Conservation (phyloP, 257 asterid genomes). For the Orobanche coerulescens region DNA sequence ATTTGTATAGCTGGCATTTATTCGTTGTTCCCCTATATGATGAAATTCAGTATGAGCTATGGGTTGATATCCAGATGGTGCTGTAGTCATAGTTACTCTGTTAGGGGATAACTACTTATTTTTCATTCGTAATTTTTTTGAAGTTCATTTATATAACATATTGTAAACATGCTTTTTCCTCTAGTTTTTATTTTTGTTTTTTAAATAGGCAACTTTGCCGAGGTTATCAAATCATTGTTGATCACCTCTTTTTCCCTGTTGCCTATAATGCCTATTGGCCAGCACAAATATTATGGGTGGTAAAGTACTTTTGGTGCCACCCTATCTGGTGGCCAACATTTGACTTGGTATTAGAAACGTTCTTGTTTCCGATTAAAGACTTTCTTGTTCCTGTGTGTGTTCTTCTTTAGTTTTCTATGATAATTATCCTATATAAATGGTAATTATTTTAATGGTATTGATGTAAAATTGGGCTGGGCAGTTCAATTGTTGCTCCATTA, state of each 20-base stretch:
- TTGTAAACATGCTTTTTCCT: too few relatives aligned
- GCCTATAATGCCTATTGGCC: conserved; percentile 36
- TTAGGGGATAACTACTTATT: conserved; percentile 21
- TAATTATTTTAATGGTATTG: background rate
- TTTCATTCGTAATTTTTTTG: too few relatives aligned
- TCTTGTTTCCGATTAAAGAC: background rate
- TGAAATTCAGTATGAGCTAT: conserved; percentile 26
- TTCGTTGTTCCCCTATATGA: conserved; percentile 29
- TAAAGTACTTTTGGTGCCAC: background rate
- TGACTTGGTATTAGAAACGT: background rate
- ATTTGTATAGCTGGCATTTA: background rate
- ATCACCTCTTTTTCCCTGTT: conserved; percentile 76
- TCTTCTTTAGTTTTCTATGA: too few relatives aligned
- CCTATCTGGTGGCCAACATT: conserved; percentile 11
- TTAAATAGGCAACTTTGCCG: conserved; percentile 57
- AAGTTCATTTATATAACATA: too few relatives aligned
- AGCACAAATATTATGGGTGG: conserved; percentile 5
- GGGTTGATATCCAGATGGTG: conserved; percentile 35
- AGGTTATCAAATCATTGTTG: conserved; percentile 34
- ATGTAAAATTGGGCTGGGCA: background rate
- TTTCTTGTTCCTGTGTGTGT: background rate
- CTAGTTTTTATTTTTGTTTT: too few relatives aligned
- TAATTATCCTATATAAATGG: too few relatives aligned
- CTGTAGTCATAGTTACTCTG: conserved; percentile 50
- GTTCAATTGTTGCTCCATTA: background rate